phyloP scores from a whole-genome alignment of 1,284 basidiomycete genomes.

The Cronartium ribicola region DNA sequence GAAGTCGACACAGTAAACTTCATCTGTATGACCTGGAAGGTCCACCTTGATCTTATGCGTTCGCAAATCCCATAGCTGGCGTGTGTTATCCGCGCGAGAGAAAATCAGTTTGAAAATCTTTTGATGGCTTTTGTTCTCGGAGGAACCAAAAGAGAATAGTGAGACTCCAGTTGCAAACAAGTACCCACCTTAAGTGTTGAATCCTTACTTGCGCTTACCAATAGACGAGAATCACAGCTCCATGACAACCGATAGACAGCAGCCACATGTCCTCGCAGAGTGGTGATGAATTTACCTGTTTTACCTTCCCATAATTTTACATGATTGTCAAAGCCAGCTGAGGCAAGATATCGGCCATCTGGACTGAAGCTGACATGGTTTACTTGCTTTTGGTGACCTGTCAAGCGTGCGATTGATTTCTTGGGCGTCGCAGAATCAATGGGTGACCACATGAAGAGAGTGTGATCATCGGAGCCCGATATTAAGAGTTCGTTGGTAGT shows the following conservation, averaged over 20 bases:
- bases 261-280: constrained; percentile 85
- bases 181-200: constrained; percentile 78
- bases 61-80: constrained; percentile 85
- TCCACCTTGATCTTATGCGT: constrained; percentile 90
- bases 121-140: neutral
- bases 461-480: constrained; percentile 90
- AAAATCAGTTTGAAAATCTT: neutral
- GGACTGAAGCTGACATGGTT: constrained; percentile 94
- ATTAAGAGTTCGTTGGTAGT: constrained; percentile 77
- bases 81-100: constrained; percentile 3
- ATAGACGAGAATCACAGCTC: constrained; percentile 86
- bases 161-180: too few relatives aligned
- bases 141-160: neutral
- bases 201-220: constrained; percentile 92
- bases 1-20: constrained; percentile 98
- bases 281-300: constrained; percentile 88
- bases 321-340: constrained; percentile 84
- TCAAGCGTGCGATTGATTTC: constrained; percentile 81
- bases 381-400: constrained; percentile 92
- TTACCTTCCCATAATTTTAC: constrained; percentile 90
- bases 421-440: constrained; percentile 58
- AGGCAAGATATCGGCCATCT: constrained; percentile 84
- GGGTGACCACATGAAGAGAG: constrained; percentile 75
- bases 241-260: constrained; percentile 91
- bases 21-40: constrained; percentile 91